Evolutionary conservation across 441 rosid genomes (phyloP), one percentile per base, ranked within the genome.

Genomic region (Pelargonium citronellum): DNA sequence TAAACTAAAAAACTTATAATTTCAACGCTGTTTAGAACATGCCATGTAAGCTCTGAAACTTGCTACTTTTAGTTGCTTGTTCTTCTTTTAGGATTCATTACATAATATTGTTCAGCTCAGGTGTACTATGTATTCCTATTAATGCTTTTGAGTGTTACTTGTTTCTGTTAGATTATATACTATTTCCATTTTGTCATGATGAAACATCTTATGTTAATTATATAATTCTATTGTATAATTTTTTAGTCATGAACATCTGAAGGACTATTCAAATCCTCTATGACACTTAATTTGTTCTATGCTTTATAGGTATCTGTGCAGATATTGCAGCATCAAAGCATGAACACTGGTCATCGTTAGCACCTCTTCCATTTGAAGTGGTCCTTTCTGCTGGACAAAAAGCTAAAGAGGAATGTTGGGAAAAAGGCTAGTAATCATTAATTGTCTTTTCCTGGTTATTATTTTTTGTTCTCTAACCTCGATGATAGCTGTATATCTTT

Each of bases 341-440:
- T 57, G 62, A 57, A 19, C 62, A 57, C 62, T 57, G 62, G 62
- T 57, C 62, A 17, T 57, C 62, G 8, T 57, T 57, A 22, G 62
- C 62, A 17, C 62, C 62, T 57, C 62, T 57, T 57, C 62, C 62
- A 17, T 57, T 57, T 57, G 62, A 57, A 57, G 24, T 57, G 20
- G 62, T 57, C 20, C 62, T 57, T 57, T 57, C 62, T 57, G 62
- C 62, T 57, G 62, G 62, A 19, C 62, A 57, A 57, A 57, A 57
- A 22, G 62, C 62, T 22, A 57, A 57, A 22, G 62, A 57, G 62
- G 62, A 82, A 71, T 79, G 80, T 67, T 89, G 89, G 83, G 91
- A 86, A 72, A 90, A 86, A 87, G 96, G 99, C 69, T 79, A 81
- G 88, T 81, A 74, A 75, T 64, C 51, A 55, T 64, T 70, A 65